Percentiles rank a stretch among this genome's conserved stretches.
Conservation (phyloP, 257 asterid genomes). For the Coffea canephora region DNA sequence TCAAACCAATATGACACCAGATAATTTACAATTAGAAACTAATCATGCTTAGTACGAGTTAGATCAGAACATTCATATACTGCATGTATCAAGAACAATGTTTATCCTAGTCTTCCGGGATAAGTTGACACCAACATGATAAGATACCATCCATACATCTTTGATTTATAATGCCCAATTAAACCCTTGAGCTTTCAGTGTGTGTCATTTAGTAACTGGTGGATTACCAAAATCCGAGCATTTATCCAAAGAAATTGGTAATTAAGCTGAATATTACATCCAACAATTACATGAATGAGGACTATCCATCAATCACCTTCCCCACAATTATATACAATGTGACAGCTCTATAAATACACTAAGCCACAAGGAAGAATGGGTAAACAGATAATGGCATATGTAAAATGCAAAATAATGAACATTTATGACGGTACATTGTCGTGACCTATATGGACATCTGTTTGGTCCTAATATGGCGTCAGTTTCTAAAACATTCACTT, state of each 20-base stretch:
- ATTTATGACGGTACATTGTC: background rate
- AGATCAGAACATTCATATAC: background rate
- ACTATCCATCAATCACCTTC: background rate
- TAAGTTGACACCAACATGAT: background rate
- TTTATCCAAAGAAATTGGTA: background rate
- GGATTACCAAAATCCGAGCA: background rate
- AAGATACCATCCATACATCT: background rate
- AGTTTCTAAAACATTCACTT: background rate
- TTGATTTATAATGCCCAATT: background rate
- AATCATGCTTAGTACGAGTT: too few species aligned
- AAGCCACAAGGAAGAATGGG: background rate
- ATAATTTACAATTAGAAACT: background rate
- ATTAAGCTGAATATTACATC: background rate
- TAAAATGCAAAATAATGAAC: background rate
- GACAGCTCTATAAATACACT: background rate
- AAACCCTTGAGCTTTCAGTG: background rate
- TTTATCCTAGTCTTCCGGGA: background rate
- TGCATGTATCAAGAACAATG: background rate
- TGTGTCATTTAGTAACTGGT: background rate
- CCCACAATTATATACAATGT: background rate
- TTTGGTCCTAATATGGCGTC: background rate
- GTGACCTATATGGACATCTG: background rate
- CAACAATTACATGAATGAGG: background rate
- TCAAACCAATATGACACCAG: background rate
- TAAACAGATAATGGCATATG: background rate